Conservation (phyloP, 345 rosid species). For the Brassica nigra region DNA sequence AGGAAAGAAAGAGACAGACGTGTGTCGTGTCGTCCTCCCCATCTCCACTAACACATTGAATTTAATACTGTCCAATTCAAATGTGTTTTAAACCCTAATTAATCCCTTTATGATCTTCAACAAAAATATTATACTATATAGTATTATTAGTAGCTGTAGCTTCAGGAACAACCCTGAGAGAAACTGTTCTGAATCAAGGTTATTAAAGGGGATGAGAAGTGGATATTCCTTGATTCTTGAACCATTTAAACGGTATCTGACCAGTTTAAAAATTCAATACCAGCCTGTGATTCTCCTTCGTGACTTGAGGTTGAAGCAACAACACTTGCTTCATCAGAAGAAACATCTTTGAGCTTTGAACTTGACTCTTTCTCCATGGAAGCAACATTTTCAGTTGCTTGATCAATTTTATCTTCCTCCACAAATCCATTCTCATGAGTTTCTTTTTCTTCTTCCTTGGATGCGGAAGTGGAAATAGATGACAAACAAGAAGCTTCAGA, state of each 20-base stretch:
- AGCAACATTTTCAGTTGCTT: slow-evolving; percentile 24
- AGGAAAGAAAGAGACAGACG: slow-evolving; percentile 28
- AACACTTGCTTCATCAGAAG: slow-evolving; percentile 20
- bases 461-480: slow-evolving; percentile 41
- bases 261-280: slow-evolving; percentile 5
- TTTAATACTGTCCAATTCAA: slow-evolving; percentile 27
- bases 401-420: slow-evolving; percentile 25
- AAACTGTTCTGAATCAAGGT: slow-evolving; percentile 9
- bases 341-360: slow-evolving; percentile 26
- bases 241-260: slow-evolving; percentile 23
- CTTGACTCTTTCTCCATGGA: slow-evolving; percentile 30
- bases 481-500: slow-evolving; percentile 52
- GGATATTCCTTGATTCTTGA: slow-evolving; percentile 13
- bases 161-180: slow-evolving; percentile 17
- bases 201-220: slow-evolving; percentile 3
- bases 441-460: slow-evolving; percentile 43
- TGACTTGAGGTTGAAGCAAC: slow-evolving; percentile 32
- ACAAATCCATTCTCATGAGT: slow-evolving; percentile 22
- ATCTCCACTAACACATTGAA: slow-evolving; percentile 33
- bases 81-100: slow-evolving; percentile 33
- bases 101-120: slow-evolving; percentile 4
- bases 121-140: slow-evolving; percentile 11
- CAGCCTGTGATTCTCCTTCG: slow-evolving; percentile 20
- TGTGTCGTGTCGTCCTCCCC: slow-evolving; percentile 18
- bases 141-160: not conserved